A percentile compares a stretch with the other conserved stretches of the same genome.
phyloP scores from a whole-genome alignment of 352 stramenopile genomes.

The Globisporangium solare region DNA sequence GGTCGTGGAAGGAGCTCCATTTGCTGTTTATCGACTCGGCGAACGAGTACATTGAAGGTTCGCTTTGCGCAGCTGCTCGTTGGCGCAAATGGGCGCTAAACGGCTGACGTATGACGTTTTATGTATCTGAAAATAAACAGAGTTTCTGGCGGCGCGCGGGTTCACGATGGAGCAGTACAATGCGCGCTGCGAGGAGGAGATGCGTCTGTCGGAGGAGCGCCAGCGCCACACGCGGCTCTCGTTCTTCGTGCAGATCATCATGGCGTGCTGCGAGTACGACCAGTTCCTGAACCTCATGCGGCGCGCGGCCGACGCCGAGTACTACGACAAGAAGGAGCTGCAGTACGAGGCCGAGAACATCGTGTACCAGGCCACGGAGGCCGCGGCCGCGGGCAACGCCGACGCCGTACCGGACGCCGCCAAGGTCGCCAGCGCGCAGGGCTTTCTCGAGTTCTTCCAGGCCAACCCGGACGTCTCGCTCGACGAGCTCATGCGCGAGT shows the following conservation, averaged over 20 bases:
- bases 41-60: slow-evolving; percentile 61
- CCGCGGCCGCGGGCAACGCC: slow-evolving; percentile 16
- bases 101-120: too few relatives aligned
- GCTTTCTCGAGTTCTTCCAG: slow-evolving; percentile 70
- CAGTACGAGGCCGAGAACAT: slow-evolving; percentile 59
- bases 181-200: slow-evolving; percentile 64
- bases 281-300: slow-evolving; percentile 86
- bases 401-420: slow-evolving; percentile 13
- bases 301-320: slow-evolving; percentile 68
- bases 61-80: not conserved
- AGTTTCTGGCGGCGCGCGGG: slow-evolving; percentile 44
- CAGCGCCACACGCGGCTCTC: slow-evolving; percentile 72
- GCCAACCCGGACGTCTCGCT: slow-evolving; percentile 63
- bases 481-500: slow-evolving; percentile 70
- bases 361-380: slow-evolving; percentile 44
- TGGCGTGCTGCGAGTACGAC: slow-evolving; percentile 77
- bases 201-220: slow-evolving; percentile 58
- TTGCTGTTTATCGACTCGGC: slow-evolving; percentile 63
- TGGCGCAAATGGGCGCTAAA: not conserved
- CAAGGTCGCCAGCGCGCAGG: slow-evolving; percentile 42
- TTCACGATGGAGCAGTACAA: slow-evolving; percentile 78
- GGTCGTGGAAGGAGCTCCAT: slow-evolving; percentile 60
- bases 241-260: slow-evolving; percentile 79
- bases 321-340: slow-evolving; percentile 80
- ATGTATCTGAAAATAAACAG: too few relatives aligned